These are phyloP conservation scores for Phytophthora gonapodyides DNA, from an alignment of 352 stramenopile species.

Conservation along the genomic window DNA sequence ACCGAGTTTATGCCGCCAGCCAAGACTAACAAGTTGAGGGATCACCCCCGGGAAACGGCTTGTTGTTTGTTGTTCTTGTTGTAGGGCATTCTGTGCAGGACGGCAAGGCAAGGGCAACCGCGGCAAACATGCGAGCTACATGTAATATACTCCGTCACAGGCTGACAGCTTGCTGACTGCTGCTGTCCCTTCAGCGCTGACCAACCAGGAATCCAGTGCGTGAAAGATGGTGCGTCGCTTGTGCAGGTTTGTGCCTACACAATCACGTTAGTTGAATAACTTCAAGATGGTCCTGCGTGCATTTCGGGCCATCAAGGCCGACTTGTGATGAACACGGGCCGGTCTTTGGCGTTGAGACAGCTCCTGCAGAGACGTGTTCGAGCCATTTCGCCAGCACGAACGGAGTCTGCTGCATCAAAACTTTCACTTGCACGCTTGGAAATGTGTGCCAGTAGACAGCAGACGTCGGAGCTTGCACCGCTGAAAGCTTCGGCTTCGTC, in stretches of 20 bases:
- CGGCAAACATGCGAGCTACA: background rate
- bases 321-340: constrained; percentile 15
- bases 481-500: no score
- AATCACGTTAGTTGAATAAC: constrained; percentile 12
- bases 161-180: constrained; percentile 1
- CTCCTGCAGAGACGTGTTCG: constrained; percentile 17
- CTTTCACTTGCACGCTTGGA: no score
- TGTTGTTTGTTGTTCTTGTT: background rate
- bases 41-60: constrained; percentile 9
- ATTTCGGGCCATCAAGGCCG: constrained; percentile 4
- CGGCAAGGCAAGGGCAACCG: background rate
- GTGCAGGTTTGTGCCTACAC: background rate
- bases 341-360: constrained; percentile 22
- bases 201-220: constrained; percentile 10
- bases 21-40: constrained; percentile 14
- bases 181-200: constrained; percentile 1
- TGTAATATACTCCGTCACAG: background rate
- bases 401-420: constrained; percentile 5
- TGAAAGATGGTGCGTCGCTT: constrained; percentile 3
- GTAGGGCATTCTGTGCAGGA: no score
- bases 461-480: no score
- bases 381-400: constrained; percentile 1
- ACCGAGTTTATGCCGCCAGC: constrained; percentile 1
- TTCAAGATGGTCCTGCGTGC: constrained; percentile 11
- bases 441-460: no score